Percentiles rank a stretch among this genome's conserved stretches.
Conservation (phyloP, 1,139 yeast species). For the Saccharomyces hybrid region DNA sequence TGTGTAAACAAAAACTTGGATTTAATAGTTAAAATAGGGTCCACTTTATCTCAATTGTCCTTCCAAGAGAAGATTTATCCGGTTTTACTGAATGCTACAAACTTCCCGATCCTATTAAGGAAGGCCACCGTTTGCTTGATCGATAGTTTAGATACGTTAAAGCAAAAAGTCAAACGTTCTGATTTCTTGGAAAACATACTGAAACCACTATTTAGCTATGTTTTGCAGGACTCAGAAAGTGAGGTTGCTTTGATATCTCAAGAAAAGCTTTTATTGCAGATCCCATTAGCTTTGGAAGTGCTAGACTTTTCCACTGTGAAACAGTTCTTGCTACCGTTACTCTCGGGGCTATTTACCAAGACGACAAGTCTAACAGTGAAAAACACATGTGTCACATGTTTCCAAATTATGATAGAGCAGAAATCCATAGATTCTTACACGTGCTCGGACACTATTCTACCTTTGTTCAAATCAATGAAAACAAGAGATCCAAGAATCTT, state of each 20-base stretch:
- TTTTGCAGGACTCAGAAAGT: constrained; percentile 17
- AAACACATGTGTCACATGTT: constrained; percentile 57
- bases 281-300: constrained; percentile 40
- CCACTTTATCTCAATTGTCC: constrained; percentile 61
- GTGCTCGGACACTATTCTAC: constrained; percentile 69
- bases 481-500: constrained; percentile 69
- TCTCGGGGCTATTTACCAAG: constrained; percentile 67
- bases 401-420: constrained; percentile 49
- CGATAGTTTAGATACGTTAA: constrained; percentile 47
- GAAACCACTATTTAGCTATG: constrained; percentile 26
- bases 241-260: constrained; percentile 40
- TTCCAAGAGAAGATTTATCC: constrained; percentile 68
- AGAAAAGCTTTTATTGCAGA: constrained; percentile 44
- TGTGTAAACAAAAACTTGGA: constrained; percentile 50
- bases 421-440: constrained; percentile 65
- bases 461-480: constrained; percentile 65
- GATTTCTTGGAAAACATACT: constrained; percentile 38
- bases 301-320: constrained; percentile 70
- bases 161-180: constrained; percentile 41
- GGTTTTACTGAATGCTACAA: constrained; percentile 27
- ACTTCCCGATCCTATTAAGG: constrained; percentile 37
- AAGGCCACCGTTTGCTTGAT: constrained; percentile 49
- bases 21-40: constrained; percentile 58
- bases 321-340: constrained; percentile 61
- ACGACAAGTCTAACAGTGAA: constrained; percentile 80